Conservation (phyloP, 495 filamentous ascomycete species). For the Emericellopsis terricola region DNA sequence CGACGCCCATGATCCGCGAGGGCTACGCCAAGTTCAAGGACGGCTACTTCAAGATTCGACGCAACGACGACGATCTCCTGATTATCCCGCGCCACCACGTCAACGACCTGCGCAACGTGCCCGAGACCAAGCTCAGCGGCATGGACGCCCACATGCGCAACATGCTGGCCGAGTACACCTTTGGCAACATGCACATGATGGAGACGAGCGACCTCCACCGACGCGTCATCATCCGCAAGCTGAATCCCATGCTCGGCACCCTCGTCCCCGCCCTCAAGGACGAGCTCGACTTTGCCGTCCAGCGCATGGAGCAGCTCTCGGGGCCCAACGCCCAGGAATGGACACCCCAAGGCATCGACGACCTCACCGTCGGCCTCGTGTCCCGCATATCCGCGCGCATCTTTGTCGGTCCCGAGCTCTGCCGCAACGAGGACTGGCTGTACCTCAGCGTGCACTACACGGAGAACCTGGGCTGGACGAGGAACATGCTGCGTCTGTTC, state of each 20-base stretch:
- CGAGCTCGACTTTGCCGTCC: background rate
- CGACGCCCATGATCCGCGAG: background rate
- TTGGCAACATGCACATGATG: background rate
- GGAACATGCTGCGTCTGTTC: background rate
- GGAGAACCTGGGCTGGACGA: background rate
- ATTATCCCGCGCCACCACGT: background rate
- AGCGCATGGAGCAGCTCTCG: background rate
- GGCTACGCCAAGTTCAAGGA: background rate
- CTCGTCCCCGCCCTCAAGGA: background rate
- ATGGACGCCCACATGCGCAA: background rate
- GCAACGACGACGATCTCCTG: background rate
- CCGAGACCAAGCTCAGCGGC: background rate
- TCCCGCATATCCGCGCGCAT: slow-evolving; percentile 20
- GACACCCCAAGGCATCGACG: background rate
- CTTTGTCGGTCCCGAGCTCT: slow-evolving; percentile 21
- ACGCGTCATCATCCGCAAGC: background rate
- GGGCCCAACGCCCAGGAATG: background rate
- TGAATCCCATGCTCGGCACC: background rate
- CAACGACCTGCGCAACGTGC: background rate
- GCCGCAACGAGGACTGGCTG: slow-evolving; percentile 22
- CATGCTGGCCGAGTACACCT: background rate
- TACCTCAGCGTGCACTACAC: slow-evolving; percentile 5
- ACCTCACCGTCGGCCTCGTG: slow-evolving; percentile 10
- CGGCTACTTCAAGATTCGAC: background rate
- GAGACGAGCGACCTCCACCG: background rate